Conservation (phyloP, 805 yeast species). For the Yarrowia osloensis region DNA sequence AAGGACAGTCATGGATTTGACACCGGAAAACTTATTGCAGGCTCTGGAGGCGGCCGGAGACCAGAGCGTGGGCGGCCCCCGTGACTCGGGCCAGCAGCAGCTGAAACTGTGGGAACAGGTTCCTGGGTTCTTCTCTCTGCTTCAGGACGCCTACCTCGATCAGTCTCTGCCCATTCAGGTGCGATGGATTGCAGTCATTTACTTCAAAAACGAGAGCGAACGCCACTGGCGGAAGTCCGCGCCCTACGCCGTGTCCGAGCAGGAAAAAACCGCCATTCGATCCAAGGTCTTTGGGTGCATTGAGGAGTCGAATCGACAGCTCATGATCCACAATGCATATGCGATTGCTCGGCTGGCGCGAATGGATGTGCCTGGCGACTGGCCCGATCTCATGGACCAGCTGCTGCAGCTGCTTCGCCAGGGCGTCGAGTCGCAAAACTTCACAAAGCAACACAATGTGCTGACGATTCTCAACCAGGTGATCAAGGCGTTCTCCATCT, state of each 20-base stretch:
- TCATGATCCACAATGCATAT: slow-evolving; percentile 81
- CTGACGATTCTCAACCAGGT: slow-evolving; percentile 73
- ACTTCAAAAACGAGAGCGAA: slow-evolving; percentile 85
- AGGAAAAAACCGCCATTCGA: slow-evolving; percentile 70
- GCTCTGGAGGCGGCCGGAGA: slow-evolving; percentile 54
- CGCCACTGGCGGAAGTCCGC: slow-evolving; percentile 79
- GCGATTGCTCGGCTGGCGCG: slow-evolving; percentile 77
- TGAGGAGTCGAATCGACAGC: slow-evolving; percentile 70
- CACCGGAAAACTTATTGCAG: slow-evolving; percentile 33
- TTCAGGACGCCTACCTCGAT: slow-evolving; percentile 65
- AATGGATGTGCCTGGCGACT: slow-evolving; percentile 80
- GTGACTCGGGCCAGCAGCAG: slow-evolving; percentile 67
- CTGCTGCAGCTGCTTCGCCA: slow-evolving; percentile 40
- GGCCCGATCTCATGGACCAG: slow-evolving; percentile 81
- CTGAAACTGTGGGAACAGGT: slow-evolving; percentile 67
- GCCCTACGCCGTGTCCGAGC: slow-evolving; percentile 54
- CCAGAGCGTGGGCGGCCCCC: slow-evolving; percentile 45
- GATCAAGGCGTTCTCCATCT: slow-evolving; percentile 69
- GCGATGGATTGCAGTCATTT: slow-evolving; percentile 85
- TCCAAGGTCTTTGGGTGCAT: slow-evolving; percentile 58
- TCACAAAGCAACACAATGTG: slow-evolving; percentile 56
- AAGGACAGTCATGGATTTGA: neutral
- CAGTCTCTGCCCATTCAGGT: slow-evolving; percentile 59
- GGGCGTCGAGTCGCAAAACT: slow-evolving; percentile 49
- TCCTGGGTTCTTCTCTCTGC: slow-evolving; percentile 58